Evolutionary conservation across 1,139 yeast species (phyloP), one percentile per base, ranked within the genome.

Genomic region (Sugiyamaella grinbergsii): DNA sequence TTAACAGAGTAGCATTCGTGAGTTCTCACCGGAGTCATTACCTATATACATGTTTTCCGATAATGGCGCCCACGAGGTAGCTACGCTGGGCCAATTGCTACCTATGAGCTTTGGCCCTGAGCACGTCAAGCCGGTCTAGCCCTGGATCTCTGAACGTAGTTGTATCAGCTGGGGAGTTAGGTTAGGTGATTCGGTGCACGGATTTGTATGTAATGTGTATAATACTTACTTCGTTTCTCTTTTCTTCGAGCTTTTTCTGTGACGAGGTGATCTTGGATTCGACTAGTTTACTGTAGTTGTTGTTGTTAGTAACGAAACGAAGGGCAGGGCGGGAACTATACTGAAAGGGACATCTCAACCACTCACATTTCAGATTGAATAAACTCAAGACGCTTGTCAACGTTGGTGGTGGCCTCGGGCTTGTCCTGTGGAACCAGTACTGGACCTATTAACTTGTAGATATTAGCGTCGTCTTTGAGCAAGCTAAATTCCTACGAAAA

Each of bases 21-120:
- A 90, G 66, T 90, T 89, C 67, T 78, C 75, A 3, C 41, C 60
- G 10, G 54, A 62, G 16, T 62, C 62, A 18, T 42, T 61, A 33
- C 71, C 71, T 2, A 56, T 68, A 29, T 62, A 62, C 58, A 62
- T 66, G 68, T 65, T 63, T 48, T 49, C 58, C 1, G 43, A 57
- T 11, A 40, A 41, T 7, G 67, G 66, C 6, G 52, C 52, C 10
- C 50, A 55, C 45, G 71, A 66, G 54, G 63, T 75, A 45, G 68
- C 73, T 58, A 74, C 79, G 7, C 65, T 89, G 50, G 76, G 73
- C n/a, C 88, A 69, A 57, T 71, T 91, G 53, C 72, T 90, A 43
- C 98, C 98, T 0, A 66, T 79, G 64, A 83, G 95, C 62, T 91
- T 91, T 69, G 97, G 97, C 0, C 97, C 97, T 0, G 91, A 79